These are phyloP conservation scores for Phytophthora agathidicida DNA, from an alignment of 352 stramenopile species.

Conservation along the genomic window DNA sequence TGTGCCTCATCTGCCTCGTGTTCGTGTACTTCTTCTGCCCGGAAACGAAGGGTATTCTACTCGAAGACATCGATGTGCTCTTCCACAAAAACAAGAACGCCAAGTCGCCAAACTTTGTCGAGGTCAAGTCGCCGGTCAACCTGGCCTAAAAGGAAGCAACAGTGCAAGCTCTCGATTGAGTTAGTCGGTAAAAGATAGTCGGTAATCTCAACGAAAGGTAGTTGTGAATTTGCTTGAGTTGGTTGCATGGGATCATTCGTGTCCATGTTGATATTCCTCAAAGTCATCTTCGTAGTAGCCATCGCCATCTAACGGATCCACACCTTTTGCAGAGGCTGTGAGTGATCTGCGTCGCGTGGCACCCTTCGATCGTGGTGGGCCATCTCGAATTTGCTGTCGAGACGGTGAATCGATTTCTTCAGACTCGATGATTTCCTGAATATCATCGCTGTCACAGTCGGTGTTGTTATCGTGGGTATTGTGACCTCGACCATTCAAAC, in stretches of 20 bases:
- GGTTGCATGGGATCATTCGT: conserved; percentile 11
- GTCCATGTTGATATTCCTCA: conserved; percentile 54
- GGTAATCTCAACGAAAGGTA: too few species aligned
- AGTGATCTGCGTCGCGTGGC: conserved; percentile 8
- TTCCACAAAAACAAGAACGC: conserved; percentile 37
- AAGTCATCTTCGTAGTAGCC: conserved; percentile 83
- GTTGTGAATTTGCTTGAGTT: too few species aligned
- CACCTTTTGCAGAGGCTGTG: conserved; percentile 21
- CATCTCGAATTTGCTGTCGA: conserved; percentile 14
- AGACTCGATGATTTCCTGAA: conserved; percentile 83
- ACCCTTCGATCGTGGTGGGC: conserved; percentile 14
- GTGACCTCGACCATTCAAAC: conserved; percentile 7
- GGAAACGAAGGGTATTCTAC: conserved; percentile 48
- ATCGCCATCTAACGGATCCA: conserved; percentile 57
- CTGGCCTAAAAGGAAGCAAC: conserved; percentile 12
- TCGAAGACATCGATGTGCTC: conserved; percentile 50
- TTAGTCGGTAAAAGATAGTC: too few species aligned
- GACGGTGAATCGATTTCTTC: conserved; percentile 38
- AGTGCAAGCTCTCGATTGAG: too few species aligned
- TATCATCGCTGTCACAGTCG: conserved; percentile 74
- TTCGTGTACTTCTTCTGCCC: conserved; percentile 56
- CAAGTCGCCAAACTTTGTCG: conserved; percentile 34
- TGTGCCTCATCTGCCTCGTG: conserved; percentile 44
- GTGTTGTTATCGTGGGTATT: conserved; percentile 43
- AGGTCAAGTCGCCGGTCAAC: conserved; percentile 29